Evolutionary conservation across 2,329 filamentous ascomycete species (phyloP).

Genomic region (Aspergillus tanneri): DNA sequence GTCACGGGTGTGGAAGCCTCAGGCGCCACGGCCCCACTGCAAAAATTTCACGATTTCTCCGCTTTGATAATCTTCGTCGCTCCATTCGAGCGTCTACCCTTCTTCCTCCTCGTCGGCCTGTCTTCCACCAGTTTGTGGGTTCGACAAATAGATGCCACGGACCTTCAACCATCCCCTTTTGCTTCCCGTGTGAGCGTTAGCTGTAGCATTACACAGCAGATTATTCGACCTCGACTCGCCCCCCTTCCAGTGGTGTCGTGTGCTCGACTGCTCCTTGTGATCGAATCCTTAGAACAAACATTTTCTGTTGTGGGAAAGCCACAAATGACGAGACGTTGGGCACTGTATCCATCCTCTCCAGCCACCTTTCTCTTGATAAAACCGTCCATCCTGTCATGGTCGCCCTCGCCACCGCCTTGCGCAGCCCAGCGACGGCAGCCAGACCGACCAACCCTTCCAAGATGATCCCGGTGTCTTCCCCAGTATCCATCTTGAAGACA

Average conservation of each 20-base stretch:
- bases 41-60: slow-evolving; percentile 19
- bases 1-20: slow-evolving; percentile 18
- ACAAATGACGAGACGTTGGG: slow-evolving; percentile 23
- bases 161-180: slow-evolving; percentile 3
- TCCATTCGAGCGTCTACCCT: slow-evolving; percentile 4
- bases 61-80: background rate
- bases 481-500: slow-evolving; percentile 39
- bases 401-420: slow-evolving; percentile 31
- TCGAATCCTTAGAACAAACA: background rate
- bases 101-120: slow-evolving; percentile 12
- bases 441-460: slow-evolving; percentile 28
- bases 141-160: slow-evolving; percentile 20
- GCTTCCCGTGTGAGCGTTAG: slow-evolving; percentile 7
- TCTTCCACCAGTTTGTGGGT: slow-evolving; percentile 12
- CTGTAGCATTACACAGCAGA: slow-evolving; percentile 20
- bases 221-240: slow-evolving; percentile 6
- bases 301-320: slow-evolving; percentile 1
- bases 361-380: slow-evolving; percentile 10
- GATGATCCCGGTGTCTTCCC: slow-evolving; percentile 34
- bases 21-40: slow-evolving; percentile 24
- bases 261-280: slow-evolving; percentile 14
- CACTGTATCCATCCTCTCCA: slow-evolving; percentile 8
- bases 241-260: slow-evolving; percentile 17
- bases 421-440: slow-evolving; percentile 27
- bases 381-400: slow-evolving; percentile 31